Evolutionary conservation across 345 rosid species (phyloP), one percentile per base, ranked within the genome.

Genomic region (Trapa incisa): DNA sequence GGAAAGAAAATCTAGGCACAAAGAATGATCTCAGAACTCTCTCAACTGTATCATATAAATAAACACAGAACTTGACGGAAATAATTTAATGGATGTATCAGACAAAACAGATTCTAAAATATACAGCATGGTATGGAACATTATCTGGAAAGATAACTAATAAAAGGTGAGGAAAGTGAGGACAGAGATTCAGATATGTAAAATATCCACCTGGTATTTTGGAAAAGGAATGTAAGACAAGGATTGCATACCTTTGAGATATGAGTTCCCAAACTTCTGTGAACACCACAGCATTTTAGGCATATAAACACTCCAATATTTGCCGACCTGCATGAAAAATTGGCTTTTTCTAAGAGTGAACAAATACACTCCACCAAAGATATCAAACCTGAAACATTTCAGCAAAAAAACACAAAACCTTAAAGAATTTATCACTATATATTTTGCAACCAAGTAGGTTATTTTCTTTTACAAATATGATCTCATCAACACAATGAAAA

Each of bases 291-390:
- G 71, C 99, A 94, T 82, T 94, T 94, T 79, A 94, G 80, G 84
- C 99, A 94, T 71, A 94, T 72, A 73, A 94, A 94, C 64, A 94
- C 99, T 71, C 99, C 99, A 62, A 94, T 91, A 75, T 94, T 94
- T 63, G 91, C 91, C 41, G 99, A 94, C 83, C 99, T 94, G 96
- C 65, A 85, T 71, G 73, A 47, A 52, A 53, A 7, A 41, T 5
- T 45, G 29, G 9, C 7, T 17, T 7, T 58, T 33, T 58, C 37
- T 6, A 35, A 29, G 33, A 32, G 15, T 32, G 37, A 58, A 58
- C 10, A 33, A 10, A 11, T 58, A 16, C 37, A 2, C 35, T 13
- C 11, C 12, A 58, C 9, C 32, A 32, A 3, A 32, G 37, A 32
- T 16, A 58, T 58, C 15, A 58, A 58, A 32, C 63, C 37, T 58